These are phyloP conservation scores for Aschersonia sp. DNA, from an alignment of 2,329 filamentous ascomycete genomes.

Conservation along the genomic window DNA sequence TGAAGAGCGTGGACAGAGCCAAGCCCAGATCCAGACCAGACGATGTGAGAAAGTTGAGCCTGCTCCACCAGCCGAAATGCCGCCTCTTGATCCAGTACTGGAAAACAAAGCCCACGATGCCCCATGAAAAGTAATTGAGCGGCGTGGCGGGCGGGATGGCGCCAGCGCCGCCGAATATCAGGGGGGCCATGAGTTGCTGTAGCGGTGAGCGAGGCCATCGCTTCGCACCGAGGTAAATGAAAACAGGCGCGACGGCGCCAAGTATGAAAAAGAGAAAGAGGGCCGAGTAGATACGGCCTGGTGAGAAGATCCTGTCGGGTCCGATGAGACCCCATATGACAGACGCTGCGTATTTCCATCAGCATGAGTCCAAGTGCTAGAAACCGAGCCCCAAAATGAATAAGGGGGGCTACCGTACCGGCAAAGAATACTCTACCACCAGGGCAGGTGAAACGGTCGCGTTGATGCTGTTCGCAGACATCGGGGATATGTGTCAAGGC, in stretches of 20 bases:
- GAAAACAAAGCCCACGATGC: conserved; percentile 54
- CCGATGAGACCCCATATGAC: conserved; percentile 56
- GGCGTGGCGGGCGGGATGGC: conserved; percentile 52
- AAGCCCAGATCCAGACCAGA: conserved; percentile 56
- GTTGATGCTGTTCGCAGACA: conserved; percentile 44
- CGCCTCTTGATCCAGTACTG: conserved; percentile 55
- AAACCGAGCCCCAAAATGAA: background rate
- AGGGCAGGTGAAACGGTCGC: conserved; percentile 47
- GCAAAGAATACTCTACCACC: conserved; percentile 51
- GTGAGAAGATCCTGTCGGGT: conserved; percentile 47
- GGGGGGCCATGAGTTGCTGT: conserved; percentile 42
- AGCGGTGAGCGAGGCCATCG: conserved; percentile 34
- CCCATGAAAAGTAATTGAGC: conserved; percentile 63
- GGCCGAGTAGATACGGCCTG: conserved; percentile 44
- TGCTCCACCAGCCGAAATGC: conserved; percentile 56
- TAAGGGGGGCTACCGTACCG: conserved; percentile 19
- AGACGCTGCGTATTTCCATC: conserved; percentile 25
- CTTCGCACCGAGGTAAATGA: conserved; percentile 33
- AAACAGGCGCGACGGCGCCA: conserved; percentile 36
- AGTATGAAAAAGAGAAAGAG: conserved; percentile 45
- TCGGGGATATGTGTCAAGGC: conserved; percentile 45
- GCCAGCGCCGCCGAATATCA: conserved; percentile 46
- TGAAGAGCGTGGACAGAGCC: conserved; percentile 49
- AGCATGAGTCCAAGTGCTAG: background rate
- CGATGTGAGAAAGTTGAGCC: conserved; percentile 58